These are phyloP conservation scores for Saprolegnia diclina DNA, from an alignment of 352 stramenopile genomes.

Conservation along the genomic window DNA sequence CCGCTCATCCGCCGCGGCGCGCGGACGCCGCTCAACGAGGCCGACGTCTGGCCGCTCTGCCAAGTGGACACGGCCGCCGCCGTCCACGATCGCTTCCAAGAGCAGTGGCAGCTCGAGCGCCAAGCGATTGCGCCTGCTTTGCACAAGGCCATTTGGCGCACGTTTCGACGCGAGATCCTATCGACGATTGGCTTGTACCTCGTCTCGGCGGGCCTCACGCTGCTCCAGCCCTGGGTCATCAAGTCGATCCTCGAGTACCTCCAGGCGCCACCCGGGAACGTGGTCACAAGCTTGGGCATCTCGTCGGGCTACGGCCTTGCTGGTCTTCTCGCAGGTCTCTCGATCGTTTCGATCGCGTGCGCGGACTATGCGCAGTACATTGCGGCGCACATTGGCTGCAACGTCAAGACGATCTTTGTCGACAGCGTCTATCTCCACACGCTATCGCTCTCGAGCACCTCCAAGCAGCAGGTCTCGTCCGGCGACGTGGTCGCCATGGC, in stretches of 20 bases:
- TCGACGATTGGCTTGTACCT: slow-evolving; percentile 11
- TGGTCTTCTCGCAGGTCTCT: slow-evolving; percentile 32
- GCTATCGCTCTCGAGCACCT: slow-evolving; percentile 37
- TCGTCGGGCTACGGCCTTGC: slow-evolving; percentile 44
- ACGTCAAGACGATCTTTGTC: slow-evolving; percentile 47
- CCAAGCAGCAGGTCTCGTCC: slow-evolving; percentile 42
- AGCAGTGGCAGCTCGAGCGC: not conserved
- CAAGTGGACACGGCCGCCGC: not conserved
- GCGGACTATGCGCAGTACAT: slow-evolving; percentile 48
- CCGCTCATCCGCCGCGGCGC: not conserved
- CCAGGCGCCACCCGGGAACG: slow-evolving; percentile 12
- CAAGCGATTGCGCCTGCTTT: not conserved
- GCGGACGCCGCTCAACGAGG: not conserved
- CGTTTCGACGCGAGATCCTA: not conserved
- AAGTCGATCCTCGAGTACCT: slow-evolving; percentile 47
- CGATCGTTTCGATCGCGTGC: slow-evolving; percentile 37
- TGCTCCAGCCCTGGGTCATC: slow-evolving; percentile 2
- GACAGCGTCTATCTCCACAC: slow-evolving; percentile 56
- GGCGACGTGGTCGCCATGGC: slow-evolving; percentile 50
- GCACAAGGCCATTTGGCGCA: not conserved
- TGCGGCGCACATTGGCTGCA: slow-evolving; percentile 37
- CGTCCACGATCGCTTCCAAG: not conserved
- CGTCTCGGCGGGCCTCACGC: not conserved
- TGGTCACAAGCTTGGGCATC: slow-evolving; percentile 32
- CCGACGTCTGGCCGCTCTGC: not conserved